Evolutionary conservation across 768 basidiomycete species (phyloP).

Genomic region (Sarcodon aspratus): DNA sequence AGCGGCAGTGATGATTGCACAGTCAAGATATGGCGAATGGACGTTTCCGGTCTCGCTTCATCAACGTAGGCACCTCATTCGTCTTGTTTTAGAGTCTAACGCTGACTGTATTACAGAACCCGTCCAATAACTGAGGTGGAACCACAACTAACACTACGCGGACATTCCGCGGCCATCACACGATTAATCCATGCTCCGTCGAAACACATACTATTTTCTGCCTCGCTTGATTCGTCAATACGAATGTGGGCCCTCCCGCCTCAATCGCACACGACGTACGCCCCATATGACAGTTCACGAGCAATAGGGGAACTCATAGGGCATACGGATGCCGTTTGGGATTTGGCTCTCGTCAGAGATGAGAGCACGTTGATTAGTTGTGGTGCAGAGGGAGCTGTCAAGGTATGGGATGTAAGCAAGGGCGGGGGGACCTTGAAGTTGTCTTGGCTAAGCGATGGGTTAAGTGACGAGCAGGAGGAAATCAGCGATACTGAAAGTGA

Average conservation of each 20-base stretch:
- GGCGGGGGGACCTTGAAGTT: conserved; percentile 56
- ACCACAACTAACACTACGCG: conserved; percentile 86
- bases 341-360: conserved; percentile 74
- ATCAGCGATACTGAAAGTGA: conserved; percentile 24
- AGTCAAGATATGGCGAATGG: conserved; percentile 92
- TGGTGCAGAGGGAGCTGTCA: conserved; percentile 84
- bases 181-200: conserved; percentile 71
- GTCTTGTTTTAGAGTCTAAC: conserved; percentile 5
- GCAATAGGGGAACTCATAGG: conserved; percentile 76
- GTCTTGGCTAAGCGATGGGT: conserved; percentile 72
- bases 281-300: conserved; percentile 75
- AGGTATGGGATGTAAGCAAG: conserved; percentile 84
- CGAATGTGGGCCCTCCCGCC: conserved; percentile 81
- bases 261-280: conserved; percentile 77
- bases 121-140: conserved; percentile 80
- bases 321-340: conserved; percentile 96
- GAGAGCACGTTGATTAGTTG: conserved; percentile 81
- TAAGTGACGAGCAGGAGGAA: conserved; percentile 42
- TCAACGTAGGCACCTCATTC: conserved; percentile 48
- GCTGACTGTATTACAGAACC: conserved; percentile 27
- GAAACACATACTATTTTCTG: conserved; percentile 75
- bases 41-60: conserved; percentile 62
- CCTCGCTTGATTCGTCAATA: conserved; percentile 88
- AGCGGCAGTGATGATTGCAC: conserved; percentile 93
- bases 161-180: conserved; percentile 88